phyloP scores from a whole-genome alignment of 495 filamentous ascomycete species.

The Hypoxylon perforatum region DNA sequence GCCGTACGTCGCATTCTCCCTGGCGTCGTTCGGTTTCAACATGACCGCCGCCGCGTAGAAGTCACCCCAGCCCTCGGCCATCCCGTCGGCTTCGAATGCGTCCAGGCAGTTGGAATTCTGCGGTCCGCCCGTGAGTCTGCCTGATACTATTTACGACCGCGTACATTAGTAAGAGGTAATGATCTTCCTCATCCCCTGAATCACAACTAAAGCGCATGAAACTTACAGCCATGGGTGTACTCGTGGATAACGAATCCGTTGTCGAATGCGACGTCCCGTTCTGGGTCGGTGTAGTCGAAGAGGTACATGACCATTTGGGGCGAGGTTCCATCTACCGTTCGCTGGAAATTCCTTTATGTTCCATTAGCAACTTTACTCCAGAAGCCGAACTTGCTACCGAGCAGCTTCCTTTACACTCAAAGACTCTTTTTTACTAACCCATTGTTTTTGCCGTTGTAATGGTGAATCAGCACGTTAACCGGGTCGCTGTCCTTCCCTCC shows the following conservation, averaged over 20 bases:
- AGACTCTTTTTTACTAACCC: slow-evolving; percentile 11
- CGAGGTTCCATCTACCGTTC: slow-evolving; percentile 1
- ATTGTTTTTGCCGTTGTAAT: slow-evolving; percentile 55
- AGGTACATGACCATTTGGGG: slow-evolving; percentile 45
- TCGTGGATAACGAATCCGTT: slow-evolving; percentile 55
- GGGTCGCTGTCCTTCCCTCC: slow-evolving; percentile 52
- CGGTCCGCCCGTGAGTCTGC: slow-evolving; percentile 58
- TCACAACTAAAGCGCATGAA: background rate
- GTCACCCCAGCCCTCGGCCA: slow-evolving; percentile 62
- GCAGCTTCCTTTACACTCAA: background rate
- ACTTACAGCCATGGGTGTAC: slow-evolving; percentile 42
- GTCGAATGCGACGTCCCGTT: slow-evolving; percentile 51
- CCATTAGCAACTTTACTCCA: slow-evolving; percentile 2
- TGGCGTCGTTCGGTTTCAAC: slow-evolving; percentile 51
- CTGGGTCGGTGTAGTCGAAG: slow-evolving; percentile 46
- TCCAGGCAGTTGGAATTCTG: slow-evolving; percentile 50
- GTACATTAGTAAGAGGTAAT: slow-evolving; percentile 26
- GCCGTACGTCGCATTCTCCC: slow-evolving; percentile 44
- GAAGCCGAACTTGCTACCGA: background rate
- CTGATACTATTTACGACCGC: slow-evolving; percentile 36
- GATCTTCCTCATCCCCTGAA: background rate
- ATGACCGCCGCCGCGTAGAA: slow-evolving; percentile 55
- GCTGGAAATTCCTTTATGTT: slow-evolving; percentile 27
- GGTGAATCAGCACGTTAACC: slow-evolving; percentile 55
- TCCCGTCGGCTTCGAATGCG: slow-evolving; percentile 51